These are phyloP conservation scores for Trichoderma semiorbis DNA, from an alignment of 2,329 filamentous ascomycete species.

Conservation along the genomic window DNA sequence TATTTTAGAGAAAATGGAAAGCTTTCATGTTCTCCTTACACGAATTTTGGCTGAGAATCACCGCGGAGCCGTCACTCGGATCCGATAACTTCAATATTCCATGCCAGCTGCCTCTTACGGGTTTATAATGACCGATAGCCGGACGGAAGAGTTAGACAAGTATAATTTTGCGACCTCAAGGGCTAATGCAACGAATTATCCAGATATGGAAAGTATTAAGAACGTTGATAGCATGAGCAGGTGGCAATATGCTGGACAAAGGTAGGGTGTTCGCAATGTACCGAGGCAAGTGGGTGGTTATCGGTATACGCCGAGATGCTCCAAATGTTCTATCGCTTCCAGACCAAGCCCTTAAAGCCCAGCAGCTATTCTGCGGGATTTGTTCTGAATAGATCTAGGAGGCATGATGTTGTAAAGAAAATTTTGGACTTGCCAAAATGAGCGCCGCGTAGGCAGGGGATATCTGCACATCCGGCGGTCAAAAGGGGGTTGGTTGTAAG, in stretches of 20 bases:
- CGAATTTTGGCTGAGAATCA: not conserved
- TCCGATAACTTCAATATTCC: not conserved
- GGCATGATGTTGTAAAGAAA: not conserved
- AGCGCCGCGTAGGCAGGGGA: not conserved
- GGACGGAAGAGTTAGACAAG: not conserved
- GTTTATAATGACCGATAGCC: not conserved
- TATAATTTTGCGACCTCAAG: not conserved
- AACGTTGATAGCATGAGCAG: not conserved
- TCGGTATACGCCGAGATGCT: not conserved
- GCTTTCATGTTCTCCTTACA: not conserved
- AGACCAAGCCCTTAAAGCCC: not conserved
- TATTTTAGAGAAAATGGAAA: not conserved
- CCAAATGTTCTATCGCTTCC: not conserved
- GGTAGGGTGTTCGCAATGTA: not conserved
- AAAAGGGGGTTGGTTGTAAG: no score
- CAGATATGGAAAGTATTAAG: not conserved
- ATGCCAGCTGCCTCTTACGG: not conserved
- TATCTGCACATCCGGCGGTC: not conserved
- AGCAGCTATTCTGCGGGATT: not conserved
- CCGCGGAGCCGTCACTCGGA: not conserved
- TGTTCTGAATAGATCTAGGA: not conserved
- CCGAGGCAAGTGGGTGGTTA: not conserved
- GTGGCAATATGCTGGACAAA: not conserved
- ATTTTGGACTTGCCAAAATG: not conserved
- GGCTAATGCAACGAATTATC: not conserved